These are phyloP conservation scores for Penicillium digitatum DNA, from an alignment of 2,329 filamentous ascomycete species.

Conservation along the genomic window DNA sequence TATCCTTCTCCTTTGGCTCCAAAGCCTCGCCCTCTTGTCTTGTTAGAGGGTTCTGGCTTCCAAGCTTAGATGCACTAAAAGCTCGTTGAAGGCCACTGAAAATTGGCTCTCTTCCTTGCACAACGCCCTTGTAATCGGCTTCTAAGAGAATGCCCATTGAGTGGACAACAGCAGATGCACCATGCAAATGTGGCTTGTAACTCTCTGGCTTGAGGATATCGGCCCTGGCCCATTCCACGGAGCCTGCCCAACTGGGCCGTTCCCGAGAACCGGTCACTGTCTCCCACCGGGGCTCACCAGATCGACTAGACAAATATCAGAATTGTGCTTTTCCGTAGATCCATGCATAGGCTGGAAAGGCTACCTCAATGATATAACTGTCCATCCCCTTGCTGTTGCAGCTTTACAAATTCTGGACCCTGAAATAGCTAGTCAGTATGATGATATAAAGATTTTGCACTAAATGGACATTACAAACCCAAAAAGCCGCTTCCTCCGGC, in stretches of 20 bases:
- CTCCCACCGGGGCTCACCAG: constrained; percentile 83
- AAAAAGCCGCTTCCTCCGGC: constrained; percentile 93
- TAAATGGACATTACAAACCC: constrained; percentile 47
- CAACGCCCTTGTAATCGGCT: constrained; percentile 92
- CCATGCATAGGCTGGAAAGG: neutral
- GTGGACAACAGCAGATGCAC: constrained; percentile 83
- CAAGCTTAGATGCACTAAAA: constrained; percentile 63
- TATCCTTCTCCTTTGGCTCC: constrained; percentile 61
- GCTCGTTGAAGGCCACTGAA: constrained; percentile 72
- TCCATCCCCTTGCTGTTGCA: constrained; percentile 79
- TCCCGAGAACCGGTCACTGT: constrained; percentile 66
- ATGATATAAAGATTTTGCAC: neutral
- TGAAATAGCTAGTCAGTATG: constrained; percentile 28
- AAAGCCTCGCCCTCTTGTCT: constrained; percentile 58
- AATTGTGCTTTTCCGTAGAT: neutral
- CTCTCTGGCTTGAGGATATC: constrained; percentile 80
- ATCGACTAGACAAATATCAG: constrained; percentile 59
- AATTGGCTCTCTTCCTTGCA: constrained; percentile 80
- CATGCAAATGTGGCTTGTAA: constrained; percentile 71
- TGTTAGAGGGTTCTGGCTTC: constrained; percentile 67
- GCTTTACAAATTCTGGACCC: constrained; percentile 83
- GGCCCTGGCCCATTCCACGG: constrained; percentile 81
- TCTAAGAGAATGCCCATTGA: constrained; percentile 94
- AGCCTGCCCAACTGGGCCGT: constrained; percentile 74
- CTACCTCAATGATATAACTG: constrained; percentile 88